Percentiles rank a stretch among this genome's conserved stretches.
These are phyloP conservation scores for Ciborinia camelliae DNA, from an alignment of 2,329 filamentous ascomycete species.

Conservation along the genomic window DNA sequence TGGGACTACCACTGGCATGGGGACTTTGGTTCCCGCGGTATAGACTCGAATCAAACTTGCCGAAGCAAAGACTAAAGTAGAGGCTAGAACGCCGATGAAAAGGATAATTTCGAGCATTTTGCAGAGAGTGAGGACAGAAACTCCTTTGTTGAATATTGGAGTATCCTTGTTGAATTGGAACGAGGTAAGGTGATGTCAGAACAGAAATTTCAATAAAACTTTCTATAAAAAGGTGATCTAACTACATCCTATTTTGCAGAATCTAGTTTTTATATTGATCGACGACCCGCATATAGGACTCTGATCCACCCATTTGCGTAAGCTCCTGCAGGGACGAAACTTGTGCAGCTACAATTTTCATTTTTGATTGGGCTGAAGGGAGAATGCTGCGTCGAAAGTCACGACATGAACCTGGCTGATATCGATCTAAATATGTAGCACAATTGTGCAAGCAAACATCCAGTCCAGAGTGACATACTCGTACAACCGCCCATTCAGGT, in stretches of 20 bases:
- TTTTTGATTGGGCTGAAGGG: neutral
- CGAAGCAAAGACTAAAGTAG: neutral
- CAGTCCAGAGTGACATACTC: neutral
- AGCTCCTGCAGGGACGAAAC: neutral
- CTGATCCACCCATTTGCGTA: neutral
- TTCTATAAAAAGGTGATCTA: neutral
- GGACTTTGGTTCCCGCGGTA: neutral
- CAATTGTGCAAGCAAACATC: neutral
- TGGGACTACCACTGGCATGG: neutral
- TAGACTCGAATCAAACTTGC: neutral
- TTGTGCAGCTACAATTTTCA: neutral
- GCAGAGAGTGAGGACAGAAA: neutral
- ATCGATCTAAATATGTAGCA: neutral
- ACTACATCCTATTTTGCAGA: neutral
- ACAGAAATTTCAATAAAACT: neutral
- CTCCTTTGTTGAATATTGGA: slow-evolving; percentile 9
- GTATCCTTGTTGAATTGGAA: neutral
- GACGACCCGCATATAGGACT: neutral
- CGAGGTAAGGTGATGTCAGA: neutral
- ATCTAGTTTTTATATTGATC: neutral
- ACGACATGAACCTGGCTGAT: neutral
- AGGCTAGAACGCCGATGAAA: neutral
- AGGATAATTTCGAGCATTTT: slow-evolving; percentile 7
- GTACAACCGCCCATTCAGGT: neutral
- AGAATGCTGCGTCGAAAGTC: neutral